Conservation (phyloP, 2,329 filamentous ascomycete species). For the Trichoderma endophyticum region DNA sequence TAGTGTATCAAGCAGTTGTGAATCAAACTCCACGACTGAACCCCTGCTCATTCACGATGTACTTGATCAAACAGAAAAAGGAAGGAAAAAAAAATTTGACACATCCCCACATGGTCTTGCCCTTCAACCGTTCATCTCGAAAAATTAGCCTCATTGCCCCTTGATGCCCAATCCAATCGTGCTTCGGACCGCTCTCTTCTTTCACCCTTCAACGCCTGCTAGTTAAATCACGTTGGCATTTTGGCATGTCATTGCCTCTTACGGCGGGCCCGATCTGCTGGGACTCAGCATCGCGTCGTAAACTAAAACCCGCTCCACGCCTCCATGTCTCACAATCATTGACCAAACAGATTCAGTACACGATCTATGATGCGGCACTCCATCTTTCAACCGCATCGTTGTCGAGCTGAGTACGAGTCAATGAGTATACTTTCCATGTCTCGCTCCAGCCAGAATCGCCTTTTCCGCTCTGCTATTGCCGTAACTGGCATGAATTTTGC, state of each 20-base stretch:
- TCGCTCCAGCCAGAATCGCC: not conserved
- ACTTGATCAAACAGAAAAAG: not conserved
- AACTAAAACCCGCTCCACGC: not conserved
- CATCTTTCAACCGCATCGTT: not conserved
- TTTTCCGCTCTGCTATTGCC: not conserved
- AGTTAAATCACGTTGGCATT: not conserved
- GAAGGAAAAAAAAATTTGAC: not conserved
- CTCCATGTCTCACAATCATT: not conserved
- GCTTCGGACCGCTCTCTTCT: not conserved
- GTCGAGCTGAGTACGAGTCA: not conserved
- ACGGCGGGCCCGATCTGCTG: slow-evolving; percentile 13
- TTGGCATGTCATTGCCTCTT: not conserved
- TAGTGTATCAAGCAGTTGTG: not conserved
- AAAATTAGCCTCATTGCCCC: not conserved
- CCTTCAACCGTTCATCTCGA: not conserved
- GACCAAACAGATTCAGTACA: not conserved
- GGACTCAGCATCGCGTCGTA: slow-evolving; percentile 12
- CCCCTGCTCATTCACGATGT: not conserved
- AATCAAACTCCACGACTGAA: not conserved
- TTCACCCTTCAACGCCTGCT: not conserved
- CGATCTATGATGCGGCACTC: not conserved
- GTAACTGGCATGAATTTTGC: not conserved
- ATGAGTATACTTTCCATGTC: not conserved
- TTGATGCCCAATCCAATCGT: slow-evolving; percentile 8
- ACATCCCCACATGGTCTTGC: slow-evolving; percentile 9